Percentiles rank a stretch among this genome's conserved stretches.
Conservation (phyloP, 2,329 filamentous ascomycete species). For the Podosphaera aphanis region DNA sequence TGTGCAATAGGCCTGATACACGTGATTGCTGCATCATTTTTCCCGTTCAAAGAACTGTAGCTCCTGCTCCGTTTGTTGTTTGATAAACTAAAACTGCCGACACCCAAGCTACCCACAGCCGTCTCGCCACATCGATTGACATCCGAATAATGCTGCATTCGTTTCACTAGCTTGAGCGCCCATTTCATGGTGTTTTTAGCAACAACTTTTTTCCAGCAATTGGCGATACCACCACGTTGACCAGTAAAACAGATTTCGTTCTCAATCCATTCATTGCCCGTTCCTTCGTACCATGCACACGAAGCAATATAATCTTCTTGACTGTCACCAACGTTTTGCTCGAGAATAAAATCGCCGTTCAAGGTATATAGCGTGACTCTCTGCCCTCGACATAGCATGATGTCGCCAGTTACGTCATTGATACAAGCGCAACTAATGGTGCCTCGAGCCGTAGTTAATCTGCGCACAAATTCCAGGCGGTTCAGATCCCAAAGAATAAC, state of each 20-base stretch:
- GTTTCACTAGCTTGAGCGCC: slow-evolving; percentile 53
- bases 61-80: slow-evolving; percentile 4
- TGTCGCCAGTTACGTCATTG: slow-evolving; percentile 77
- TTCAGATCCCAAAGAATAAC: slow-evolving; percentile 90
- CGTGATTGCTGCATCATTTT: slow-evolving; percentile 49
- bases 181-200: slow-evolving; percentile 21
- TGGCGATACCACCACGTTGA: slow-evolving; percentile 62
- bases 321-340: slow-evolving; percentile 54
- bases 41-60: slow-evolving; percentile 12
- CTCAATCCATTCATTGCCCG: slow-evolving; percentile 77
- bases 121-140: slow-evolving; percentile 26
- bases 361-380: slow-evolving; percentile 62
- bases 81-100: slow-evolving; percentile 6
- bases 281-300: slow-evolving; percentile 86
- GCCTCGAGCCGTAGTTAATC: slow-evolving; percentile 31
- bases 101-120: no score
- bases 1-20: slow-evolving; percentile 67
- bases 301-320: slow-evolving; percentile 56
- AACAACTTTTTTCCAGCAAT: slow-evolving; percentile 41
- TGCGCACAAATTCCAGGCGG: slow-evolving; percentile 62
- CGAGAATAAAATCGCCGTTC: slow-evolving; percentile 62
- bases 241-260: slow-evolving; percentile 73
- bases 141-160: slow-evolving; percentile 54
- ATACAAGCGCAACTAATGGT: slow-evolving; percentile 54
- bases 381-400: slow-evolving; percentile 59